Conservation (phyloP, 441 rosid genomes). For the Erodium trifolium region DNA sequence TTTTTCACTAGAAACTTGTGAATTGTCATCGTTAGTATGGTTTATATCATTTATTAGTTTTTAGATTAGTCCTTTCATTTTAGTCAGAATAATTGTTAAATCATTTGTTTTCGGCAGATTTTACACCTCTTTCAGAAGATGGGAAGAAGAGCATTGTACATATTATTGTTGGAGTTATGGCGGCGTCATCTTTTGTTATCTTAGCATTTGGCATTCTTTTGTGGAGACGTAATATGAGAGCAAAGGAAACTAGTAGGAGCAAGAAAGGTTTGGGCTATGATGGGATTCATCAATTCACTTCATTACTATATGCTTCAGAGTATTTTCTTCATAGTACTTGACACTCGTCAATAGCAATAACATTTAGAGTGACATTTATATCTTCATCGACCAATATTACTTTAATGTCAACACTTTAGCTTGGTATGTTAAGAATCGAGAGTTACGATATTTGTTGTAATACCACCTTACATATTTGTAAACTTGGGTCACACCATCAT, state of each 20-base stretch:
- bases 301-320: neutral
- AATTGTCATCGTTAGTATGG: too few relatives aligned
- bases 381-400: too few relatives aligned
- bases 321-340: neutral
- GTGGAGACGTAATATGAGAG: conserved; percentile 34
- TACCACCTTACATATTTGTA: neutral
- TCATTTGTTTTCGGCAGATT: conserved; percentile 26
- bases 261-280: conserved; percentile 28
- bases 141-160: conserved; percentile 21
- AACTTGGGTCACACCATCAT: neutral
- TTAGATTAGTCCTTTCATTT: too few relatives aligned
- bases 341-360: neutral
- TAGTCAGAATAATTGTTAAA: too few relatives aligned
- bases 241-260: neutral
- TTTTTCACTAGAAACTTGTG: too few relatives aligned
- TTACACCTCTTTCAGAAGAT: conserved; percentile 20
- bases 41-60: too few relatives aligned
- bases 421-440: too few relatives aligned
- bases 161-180: conserved; percentile 29
- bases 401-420: too few relatives aligned
- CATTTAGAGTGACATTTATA: too few relatives aligned
- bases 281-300: neutral
- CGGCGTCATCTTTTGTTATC: conserved; percentile 25
- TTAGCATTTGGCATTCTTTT: conserved; percentile 33
- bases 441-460: neutral